These are phyloP conservation scores for Flammula alnicola DNA, from an alignment of 1,284 basidiomycete species.

Conservation along the genomic window DNA sequence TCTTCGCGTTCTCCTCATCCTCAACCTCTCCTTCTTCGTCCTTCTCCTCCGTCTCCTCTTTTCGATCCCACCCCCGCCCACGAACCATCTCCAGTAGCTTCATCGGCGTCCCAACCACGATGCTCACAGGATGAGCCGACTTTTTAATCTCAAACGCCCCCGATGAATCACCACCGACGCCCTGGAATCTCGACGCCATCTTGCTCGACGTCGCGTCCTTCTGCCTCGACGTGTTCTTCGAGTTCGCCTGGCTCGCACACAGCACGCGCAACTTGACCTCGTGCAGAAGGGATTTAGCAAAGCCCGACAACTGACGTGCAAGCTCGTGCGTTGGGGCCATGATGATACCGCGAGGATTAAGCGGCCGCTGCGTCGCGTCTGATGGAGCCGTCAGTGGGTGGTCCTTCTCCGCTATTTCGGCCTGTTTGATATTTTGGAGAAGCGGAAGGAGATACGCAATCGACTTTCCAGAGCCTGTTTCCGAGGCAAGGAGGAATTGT, in stretches of 20 bases:
- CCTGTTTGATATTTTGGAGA: conserved; percentile 74
- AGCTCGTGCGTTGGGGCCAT: conserved; percentile 90
- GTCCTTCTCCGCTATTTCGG: conserved; percentile 40
- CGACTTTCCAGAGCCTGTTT: conserved; percentile 90
- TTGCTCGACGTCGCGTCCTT: conserved; percentile 48
- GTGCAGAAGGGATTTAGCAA: conserved; percentile 78
- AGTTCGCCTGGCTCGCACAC: conserved; percentile 71
- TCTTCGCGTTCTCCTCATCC: conserved; percentile 28
- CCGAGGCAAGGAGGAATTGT: conserved; percentile 78
- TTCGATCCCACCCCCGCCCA: conserved; percentile 69
- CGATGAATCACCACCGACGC: conserved; percentile 22
- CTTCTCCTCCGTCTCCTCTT: conserved; percentile 28
- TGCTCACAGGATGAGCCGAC: conserved; percentile 53
- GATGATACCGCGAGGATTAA: conserved; percentile 77
- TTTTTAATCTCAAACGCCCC: conserved; percentile 36
- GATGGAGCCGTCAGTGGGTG: conserved; percentile 14
- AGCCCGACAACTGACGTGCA: conserved; percentile 73
- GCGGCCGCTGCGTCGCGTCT: conserved; percentile 17
- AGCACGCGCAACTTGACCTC: conserved; percentile 74
- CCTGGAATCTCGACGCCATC: conserved; percentile 49
- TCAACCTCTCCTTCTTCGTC: conserved; percentile 23
- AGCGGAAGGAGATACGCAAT: conserved; percentile 88
- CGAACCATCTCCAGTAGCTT: conserved; percentile 74
- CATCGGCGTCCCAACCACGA: conserved; percentile 79
- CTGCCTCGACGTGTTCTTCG: conserved; percentile 37